Evolutionary conservation across 2,329 filamentous ascomycete species (phyloP), one percentile per base, ranked within the genome.

Genomic region (Phyllosticta citrichinensis): DNA sequence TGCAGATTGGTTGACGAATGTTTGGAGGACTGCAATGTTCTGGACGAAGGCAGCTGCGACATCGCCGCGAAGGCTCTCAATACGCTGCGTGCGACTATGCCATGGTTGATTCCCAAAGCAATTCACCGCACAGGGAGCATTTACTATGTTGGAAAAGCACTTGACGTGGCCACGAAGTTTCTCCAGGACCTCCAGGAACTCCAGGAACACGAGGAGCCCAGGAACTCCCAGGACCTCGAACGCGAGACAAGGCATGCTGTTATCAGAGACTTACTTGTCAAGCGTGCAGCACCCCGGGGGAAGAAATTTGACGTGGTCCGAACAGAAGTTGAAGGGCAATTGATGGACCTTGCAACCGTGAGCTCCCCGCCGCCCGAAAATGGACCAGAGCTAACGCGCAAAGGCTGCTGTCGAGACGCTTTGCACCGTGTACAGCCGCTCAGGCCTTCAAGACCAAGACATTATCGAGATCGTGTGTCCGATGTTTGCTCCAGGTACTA

Each of bases 61-160:
- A 91, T 88, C 67, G 88, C 87, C 20, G 75, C 91, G 62, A 94
- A 91, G 71, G 85, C 86, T 3, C 80, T 97, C 64, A 85, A 87
- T 57, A 85, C 91, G 11, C 79, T 97, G 63, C 83, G 88, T 64
- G 89, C 91, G 1, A 83, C 88, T 22, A 85, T 97, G 79, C 82
- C 86, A 0, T 99, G 94, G 94, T 85, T 91, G 19, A 89, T 95
- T 61, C 88, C 91, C 14, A 88, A 88, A 71, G 90, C 91, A 51
- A 84, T 96, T 56, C 81, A 85, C 33, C 83, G 85, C 60, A 73
- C 72, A 2, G 68, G 71, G 52, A 68, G 73, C 62, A 70, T 74
- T 24, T 69, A 74, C 63, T 66, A 70, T 19, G 64, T 76, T 70
- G 70, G 70, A 74, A 68, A 72, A 66, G 68, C 73, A 64, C 66